Evolutionary conservation across 2,329 filamentous ascomycete genomes (phyloP), one percentile per base, ranked within the genome.

Genomic region (Hypoxylon sp.): DNA sequence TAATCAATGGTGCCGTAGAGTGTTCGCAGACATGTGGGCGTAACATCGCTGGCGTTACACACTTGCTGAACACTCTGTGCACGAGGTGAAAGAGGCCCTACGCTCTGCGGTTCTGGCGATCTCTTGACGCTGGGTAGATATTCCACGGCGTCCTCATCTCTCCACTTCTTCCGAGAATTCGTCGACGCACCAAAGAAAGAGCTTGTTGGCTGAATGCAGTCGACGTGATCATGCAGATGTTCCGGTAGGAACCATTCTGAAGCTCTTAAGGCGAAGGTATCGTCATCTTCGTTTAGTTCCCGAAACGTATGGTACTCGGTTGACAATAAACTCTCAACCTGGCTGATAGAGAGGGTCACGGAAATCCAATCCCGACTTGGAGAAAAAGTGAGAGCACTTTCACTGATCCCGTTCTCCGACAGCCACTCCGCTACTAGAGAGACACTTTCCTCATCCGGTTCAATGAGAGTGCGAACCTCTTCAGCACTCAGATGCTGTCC

Each of bases 151-250:
- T 44, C 39, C 39, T 44, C 7, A 17, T 17, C 3, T 17, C 17
- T 21, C 39, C 39, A 44, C 21, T 44, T 44, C 17, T 10, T 21
- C 17, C 8, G 39, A 17, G 39, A 21, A 11, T 8, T 8, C 13
- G 17, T 44, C 5, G 39, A 44, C 2, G 39, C 39, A n/a, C 39
- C 39, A 21, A 44, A 44, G 29, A 46, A 58, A 10, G 32, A 39
- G n/a, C 50, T 53, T 6, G 50, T 53, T 13, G 50, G 29, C 31
- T 53, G 31, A 17, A 53, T 53, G 11, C 50, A 39, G 50, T 58
- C 55, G 13, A 47, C 21, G 15, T 58, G 29, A n/a, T 47, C 29
- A 29, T 47, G 29, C 17, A 37, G 42, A 29, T 58, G 42, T 27
- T 48, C n/a, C 10, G 27, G 42, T 37, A 32, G 10, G 17, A 29